Conservation (phyloP, 164 flowering plant species). For the Akebia trifoliata region DNA sequence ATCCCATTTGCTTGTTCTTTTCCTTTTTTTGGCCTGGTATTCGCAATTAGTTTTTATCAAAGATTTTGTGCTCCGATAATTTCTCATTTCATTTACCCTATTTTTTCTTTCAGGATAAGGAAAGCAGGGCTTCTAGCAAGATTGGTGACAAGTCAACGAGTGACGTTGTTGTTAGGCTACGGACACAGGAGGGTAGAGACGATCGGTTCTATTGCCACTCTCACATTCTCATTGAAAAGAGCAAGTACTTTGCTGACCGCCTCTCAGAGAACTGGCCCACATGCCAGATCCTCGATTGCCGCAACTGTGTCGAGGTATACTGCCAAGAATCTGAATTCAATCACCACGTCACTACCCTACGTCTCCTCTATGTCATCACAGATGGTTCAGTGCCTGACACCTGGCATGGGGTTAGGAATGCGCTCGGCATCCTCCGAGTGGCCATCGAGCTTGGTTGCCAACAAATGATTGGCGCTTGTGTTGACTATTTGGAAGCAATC, state of each 20-base stretch:
- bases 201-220: constrained; percentile 84
- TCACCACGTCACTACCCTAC: constrained; percentile 56
- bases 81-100: background rate
- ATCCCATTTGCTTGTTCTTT: background rate
- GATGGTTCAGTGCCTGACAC: constrained; percentile 35
- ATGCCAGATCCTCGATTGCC: constrained; percentile 84
- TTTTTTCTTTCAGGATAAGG: constrained; percentile 11
- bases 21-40: background rate
- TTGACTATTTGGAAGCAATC: constrained; percentile 83
- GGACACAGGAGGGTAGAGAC: constrained; percentile 81
- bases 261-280: constrained; percentile 96
- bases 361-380: constrained; percentile 51
- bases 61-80: background rate
- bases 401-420: constrained; percentile 63
- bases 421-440: constrained; percentile 73
- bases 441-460: constrained; percentile 66
- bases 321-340: constrained; percentile 72
- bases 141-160: constrained; percentile 74
- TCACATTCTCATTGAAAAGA: constrained; percentile 43
- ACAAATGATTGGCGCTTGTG: constrained; percentile 51
- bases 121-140: constrained; percentile 17
- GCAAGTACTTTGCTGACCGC: constrained; percentile 87
- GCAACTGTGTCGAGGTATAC: constrained; percentile 81
- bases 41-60: background rate
- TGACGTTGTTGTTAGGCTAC: constrained; percentile 82